Conservation (phyloP, 2,329 filamentous ascomycete genomes). For the Leptographium galeiforme region DNA sequence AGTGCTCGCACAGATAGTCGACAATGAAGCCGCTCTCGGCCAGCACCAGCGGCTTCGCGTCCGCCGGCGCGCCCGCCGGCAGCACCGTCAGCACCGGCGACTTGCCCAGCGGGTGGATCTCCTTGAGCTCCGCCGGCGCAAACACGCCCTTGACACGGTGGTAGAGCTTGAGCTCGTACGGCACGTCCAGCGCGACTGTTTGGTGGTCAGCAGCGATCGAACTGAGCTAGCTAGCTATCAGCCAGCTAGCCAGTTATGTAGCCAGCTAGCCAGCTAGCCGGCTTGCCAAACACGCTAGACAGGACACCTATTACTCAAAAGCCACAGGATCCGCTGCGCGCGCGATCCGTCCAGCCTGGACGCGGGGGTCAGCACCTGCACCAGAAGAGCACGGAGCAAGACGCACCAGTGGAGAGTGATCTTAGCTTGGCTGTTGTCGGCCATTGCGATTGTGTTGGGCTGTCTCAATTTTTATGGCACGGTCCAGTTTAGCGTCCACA, state of each 20-base stretch:
- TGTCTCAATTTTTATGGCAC: too few relatives aligned
- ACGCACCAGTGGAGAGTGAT: background rate
- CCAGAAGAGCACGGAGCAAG: background rate
- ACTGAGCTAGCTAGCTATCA: too few relatives aligned
- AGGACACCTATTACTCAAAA: conserved; percentile 32
- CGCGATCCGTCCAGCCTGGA: conserved; percentile 70
- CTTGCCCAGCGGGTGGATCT: conserved; percentile 76
- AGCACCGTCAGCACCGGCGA: conserved; percentile 63
- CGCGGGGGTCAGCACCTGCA: background rate
- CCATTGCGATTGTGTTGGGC: background rate
- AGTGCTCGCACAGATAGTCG: conserved; percentile 67
- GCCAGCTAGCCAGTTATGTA: too few relatives aligned
- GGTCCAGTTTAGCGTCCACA: too few relatives aligned
- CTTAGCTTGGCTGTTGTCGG: background rate
- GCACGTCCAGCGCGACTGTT: conserved; percentile 60
- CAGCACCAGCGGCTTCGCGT: conserved; percentile 41
- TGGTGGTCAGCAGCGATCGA: background rate
- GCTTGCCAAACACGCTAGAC: too few relatives aligned
- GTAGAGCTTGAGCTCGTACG: conserved; percentile 70
- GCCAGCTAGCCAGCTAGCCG: too few relatives aligned
- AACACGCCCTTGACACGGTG: conserved; percentile 46
- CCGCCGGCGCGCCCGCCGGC: conserved; percentile 16
- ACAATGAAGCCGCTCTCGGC: conserved; percentile 73
- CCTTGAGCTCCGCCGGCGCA: conserved; percentile 64
- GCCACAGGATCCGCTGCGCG: conserved; percentile 71